Evolutionary conservation across 1,284 basidiomycete genomes (phyloP).

Genomic region (Testicularia cyperi): DNA sequence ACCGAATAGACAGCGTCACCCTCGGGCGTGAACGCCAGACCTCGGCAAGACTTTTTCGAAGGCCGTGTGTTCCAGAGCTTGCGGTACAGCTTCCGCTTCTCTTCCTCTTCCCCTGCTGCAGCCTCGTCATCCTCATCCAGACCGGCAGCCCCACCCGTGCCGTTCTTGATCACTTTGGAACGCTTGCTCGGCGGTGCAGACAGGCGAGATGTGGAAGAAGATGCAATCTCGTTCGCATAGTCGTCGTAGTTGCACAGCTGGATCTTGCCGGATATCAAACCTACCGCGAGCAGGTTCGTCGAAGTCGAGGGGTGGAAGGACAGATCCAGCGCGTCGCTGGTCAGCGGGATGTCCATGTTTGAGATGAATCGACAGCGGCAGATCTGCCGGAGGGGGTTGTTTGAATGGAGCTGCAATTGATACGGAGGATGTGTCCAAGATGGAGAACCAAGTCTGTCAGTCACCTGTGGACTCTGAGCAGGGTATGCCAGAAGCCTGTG

Average conservation of each 20-base stretch:
- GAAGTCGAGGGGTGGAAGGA: constrained; percentile 75
- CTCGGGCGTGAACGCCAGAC: constrained; percentile 22
- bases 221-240: constrained; percentile 2
- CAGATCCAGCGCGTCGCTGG: constrained; percentile 83
- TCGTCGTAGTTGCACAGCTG: constrained; percentile 71
- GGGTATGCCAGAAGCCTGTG: no score
- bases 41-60: constrained; percentile 48
- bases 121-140: not conserved
- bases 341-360: constrained; percentile 56
- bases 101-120: no score
- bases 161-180: not conserved
- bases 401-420: no score
- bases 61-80: constrained; percentile 44
- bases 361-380: no score
- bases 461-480: no score
- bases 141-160: no score
- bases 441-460: no score
- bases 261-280: constrained; percentile 78
- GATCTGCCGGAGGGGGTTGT: no score
- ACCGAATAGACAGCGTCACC: constrained; percentile 68
- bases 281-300: constrained; percentile 69
- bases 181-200: constrained; percentile 3
- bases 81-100: constrained; percentile 14
- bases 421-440: no score
- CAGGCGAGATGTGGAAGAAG: constrained; percentile 1